A percentile compares a stretch with the other conserved stretches of the same genome.
phyloP scores from a whole-genome alignment of 2,329 filamentous ascomycete species.

The Neophaeococcomyces aloes region DNA sequence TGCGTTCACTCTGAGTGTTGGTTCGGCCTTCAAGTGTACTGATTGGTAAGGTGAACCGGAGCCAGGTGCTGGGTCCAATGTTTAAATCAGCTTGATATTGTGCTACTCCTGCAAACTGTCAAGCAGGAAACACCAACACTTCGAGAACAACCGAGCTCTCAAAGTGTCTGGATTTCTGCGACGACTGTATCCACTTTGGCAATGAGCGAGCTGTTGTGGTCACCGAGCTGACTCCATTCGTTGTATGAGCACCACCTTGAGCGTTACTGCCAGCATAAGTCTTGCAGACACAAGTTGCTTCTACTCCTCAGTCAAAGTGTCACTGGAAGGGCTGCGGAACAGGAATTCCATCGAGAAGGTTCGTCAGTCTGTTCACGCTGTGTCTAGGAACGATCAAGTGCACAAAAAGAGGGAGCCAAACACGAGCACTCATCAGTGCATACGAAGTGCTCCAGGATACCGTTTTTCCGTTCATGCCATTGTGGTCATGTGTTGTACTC shows the following conservation, averaged over 20 bases:
- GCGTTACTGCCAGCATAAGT: constrained; percentile 20
- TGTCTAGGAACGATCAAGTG: constrained; percentile 12
- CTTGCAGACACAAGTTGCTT: constrained; percentile 18
- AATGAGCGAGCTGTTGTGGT: constrained; percentile 36
- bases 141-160: no score
- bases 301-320: constrained; percentile 13
- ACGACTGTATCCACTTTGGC: constrained; percentile 33
- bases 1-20: constrained; percentile 52
- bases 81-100: constrained; percentile 50
- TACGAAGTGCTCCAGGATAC: constrained; percentile 17
- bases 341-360: constrained; percentile 15
- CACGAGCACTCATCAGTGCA: constrained; percentile 14
- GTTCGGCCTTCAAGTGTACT: constrained; percentile 41
- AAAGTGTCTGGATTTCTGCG: constrained; percentile 34
- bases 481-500: constrained; percentile 8
- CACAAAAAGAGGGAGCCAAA: constrained; percentile 12
- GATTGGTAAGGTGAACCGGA: constrained; percentile 48
- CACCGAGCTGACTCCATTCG: constrained; percentile 16
- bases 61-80: constrained; percentile 43
- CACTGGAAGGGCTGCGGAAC: constrained; percentile 10
- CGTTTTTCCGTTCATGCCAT: constrained; percentile 12
- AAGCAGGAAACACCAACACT: constrained; percentile 53
- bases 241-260: constrained; percentile 16
- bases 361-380: constrained; percentile 14
- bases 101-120: constrained; percentile 61